A percentile compares a stretch with the other conserved stretches of the same genome.
Conservation (phyloP, 139 green algal species). For the Haematococcus lacustris region DNA sequence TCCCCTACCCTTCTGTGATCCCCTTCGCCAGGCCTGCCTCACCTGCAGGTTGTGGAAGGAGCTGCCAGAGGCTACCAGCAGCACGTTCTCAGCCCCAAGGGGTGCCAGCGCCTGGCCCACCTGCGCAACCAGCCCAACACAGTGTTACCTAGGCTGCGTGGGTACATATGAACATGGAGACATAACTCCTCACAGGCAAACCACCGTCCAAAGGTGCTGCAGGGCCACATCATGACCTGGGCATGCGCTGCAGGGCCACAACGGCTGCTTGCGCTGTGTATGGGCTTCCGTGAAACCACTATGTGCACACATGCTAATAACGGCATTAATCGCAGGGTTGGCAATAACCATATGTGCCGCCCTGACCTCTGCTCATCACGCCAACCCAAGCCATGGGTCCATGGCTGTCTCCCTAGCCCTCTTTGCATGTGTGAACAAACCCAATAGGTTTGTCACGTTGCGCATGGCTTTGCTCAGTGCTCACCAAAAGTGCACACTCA, state of each 20-base stretch:
- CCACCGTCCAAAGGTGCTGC: not conserved
- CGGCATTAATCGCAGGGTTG: too few species aligned
- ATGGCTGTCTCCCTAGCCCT: too few species aligned
- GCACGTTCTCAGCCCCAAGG: constrained; percentile 63
- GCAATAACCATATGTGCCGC: too few species aligned
- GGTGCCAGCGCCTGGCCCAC: constrained; percentile 63
- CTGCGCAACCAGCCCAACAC: constrained; percentile 29
- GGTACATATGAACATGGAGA: not conserved
- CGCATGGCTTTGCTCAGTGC: too few species aligned
- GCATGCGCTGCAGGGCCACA: not conserved
- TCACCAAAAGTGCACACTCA: not conserved
- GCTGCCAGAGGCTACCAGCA: constrained; percentile 56
- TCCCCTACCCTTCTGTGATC: too few species aligned
- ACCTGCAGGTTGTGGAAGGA: constrained; percentile 59
- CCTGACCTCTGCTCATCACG: too few species aligned
- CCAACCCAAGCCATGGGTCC: too few species aligned
- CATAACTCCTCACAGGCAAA: not conserved
- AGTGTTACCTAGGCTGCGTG: not conserved
- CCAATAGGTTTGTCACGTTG: too few species aligned
- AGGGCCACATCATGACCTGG: not conserved
- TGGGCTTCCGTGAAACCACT: too few species aligned
- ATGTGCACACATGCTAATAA: too few species aligned
- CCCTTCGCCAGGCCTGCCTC: too few species aligned
- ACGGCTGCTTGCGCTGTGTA: not conserved
- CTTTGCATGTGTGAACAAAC: too few species aligned